Conservation (phyloP, 495 filamentous ascomycete genomes). For the Neurospora tetraspora region DNA sequence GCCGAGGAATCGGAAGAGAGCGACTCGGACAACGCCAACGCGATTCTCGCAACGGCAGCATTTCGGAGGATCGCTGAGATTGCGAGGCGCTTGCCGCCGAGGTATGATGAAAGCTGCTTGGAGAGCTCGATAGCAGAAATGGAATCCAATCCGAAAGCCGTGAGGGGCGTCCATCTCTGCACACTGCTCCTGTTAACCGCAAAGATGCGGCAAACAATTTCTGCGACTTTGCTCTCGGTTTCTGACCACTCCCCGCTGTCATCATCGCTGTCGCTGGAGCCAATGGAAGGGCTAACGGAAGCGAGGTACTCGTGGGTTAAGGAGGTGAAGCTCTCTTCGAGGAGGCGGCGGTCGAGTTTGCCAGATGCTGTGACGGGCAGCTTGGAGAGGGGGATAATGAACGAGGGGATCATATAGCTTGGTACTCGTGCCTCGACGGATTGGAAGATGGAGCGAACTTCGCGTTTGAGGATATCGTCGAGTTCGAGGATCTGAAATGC, state of each 20-base stretch:
- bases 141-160: conserved; percentile 61
- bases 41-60: conserved; percentile 47
- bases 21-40: conserved; percentile 17
- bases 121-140: conserved; percentile 67
- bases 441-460: conserved; percentile 31
- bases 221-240: conserved; percentile 40
- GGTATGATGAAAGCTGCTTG: conserved; percentile 33
- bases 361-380: conserved; percentile 55
- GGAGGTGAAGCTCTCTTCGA: conserved; percentile 10
- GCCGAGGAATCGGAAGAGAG: not conserved
- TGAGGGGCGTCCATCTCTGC: conserved; percentile 35
- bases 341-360: conserved; percentile 43
- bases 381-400: conserved; percentile 52
- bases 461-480: conserved; percentile 2
- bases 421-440: conserved; percentile 38
- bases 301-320: conserved; percentile 11
- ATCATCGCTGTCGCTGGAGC: conserved; percentile 18
- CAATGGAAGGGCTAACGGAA: conserved; percentile 11
- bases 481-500: conserved; percentile 19
- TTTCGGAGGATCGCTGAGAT: conserved; percentile 57
- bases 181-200: conserved; percentile 44
- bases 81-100: conserved; percentile 32
- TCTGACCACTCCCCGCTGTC: conserved; percentile 38
- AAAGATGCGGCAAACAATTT: conserved; percentile 34
- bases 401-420: conserved; percentile 58